Percentiles rank a stretch among this genome's conserved stretches.
Evolutionary conservation across 352 stramenopile species (phyloP).

Genomic region (Globisporangium spiculum): DNA sequence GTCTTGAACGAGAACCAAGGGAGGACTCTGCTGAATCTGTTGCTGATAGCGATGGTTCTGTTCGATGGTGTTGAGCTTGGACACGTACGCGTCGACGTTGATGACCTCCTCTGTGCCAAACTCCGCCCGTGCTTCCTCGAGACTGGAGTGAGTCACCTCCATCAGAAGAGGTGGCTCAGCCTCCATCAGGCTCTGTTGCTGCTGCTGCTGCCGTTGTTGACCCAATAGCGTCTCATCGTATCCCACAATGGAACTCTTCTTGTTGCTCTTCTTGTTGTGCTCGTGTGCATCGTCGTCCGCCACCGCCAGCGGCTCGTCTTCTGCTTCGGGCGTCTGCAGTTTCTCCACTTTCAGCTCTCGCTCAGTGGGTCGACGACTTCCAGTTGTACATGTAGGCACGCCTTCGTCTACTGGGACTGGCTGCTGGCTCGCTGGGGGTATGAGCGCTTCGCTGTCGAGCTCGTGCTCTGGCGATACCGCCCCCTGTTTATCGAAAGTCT

Average conservation of each 20-base stretch:
- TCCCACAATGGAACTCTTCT: not conserved
- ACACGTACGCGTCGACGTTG: constrained; percentile 7
- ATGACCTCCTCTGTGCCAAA: constrained; percentile 15
- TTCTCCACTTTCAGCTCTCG: constrained; percentile 1
- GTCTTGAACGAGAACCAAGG: not conserved
- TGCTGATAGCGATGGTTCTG: not conserved
- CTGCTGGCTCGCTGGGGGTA: not conserved
- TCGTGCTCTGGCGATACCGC: not conserved
- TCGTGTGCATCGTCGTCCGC: not conserved
- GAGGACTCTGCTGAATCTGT: not conserved
- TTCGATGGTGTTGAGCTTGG: not conserved
- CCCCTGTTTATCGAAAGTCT: not conserved
- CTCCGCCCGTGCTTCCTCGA: constrained; percentile 6
- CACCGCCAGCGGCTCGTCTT: not conserved
- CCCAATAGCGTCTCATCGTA: not conserved
- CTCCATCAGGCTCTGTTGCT: not conserved
- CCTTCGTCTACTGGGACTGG: not conserved
- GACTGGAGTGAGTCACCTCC: not conserved
- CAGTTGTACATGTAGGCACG: not conserved
- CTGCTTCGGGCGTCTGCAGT: not conserved
- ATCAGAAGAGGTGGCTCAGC: not conserved
- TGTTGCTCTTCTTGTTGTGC: not conserved
- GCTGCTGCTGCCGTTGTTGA: not conserved
- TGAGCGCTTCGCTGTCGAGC: not conserved
- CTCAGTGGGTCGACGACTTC: not conserved